These are phyloP conservation scores for Boletus pseudo-olivaceus DNA, from an alignment of 768 basidiomycete species.

Conservation along the genomic window DNA sequence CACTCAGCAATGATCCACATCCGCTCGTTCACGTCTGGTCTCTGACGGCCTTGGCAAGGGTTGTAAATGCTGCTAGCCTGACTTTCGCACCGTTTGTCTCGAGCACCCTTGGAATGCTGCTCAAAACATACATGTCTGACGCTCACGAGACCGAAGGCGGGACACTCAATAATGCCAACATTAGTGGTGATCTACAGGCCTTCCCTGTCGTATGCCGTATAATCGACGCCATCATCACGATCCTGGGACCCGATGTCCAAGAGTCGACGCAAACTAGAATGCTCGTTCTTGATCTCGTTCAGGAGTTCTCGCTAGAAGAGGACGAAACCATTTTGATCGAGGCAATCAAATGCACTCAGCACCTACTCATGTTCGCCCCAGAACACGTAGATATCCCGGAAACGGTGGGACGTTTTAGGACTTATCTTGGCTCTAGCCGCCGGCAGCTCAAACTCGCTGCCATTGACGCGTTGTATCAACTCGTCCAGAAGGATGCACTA, in stretches of 20 bases:
- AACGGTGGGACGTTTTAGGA: slow-evolving; percentile 73
- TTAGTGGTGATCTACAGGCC: slow-evolving; percentile 86
- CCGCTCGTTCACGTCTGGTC: slow-evolving; percentile 96
- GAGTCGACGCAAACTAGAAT: slow-evolving; percentile 79
- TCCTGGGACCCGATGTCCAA: slow-evolving; percentile 93
- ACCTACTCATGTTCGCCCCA: slow-evolving; percentile 94
- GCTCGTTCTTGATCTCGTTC: slow-evolving; percentile 79
- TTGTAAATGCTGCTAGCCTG: slow-evolving; percentile 88
- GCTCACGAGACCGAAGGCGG: slow-evolving; percentile 94
- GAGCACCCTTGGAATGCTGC: slow-evolving; percentile 83
- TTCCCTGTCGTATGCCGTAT: slow-evolving; percentile 91
- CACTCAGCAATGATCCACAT: slow-evolving; percentile 92
- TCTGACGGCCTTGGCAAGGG: slow-evolving; percentile 75
- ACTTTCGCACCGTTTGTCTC: slow-evolving; percentile 88
- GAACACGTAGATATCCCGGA: slow-evolving; percentile 78
- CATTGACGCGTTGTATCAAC: slow-evolving; percentile 94
- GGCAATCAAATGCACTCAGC: slow-evolving; percentile 94
- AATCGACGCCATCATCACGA: slow-evolving; percentile 88
- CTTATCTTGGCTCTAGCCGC: slow-evolving; percentile 74
- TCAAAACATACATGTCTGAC: slow-evolving; percentile 86
- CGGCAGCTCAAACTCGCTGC: slow-evolving; percentile 89
- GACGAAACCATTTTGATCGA: slow-evolving; percentile 90
- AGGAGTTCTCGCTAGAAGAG: slow-evolving; percentile 78
- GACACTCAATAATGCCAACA: slow-evolving; percentile 72
- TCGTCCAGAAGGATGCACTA: slow-evolving; percentile 92